Base-by-base conservation (phyloP, 2,329 filamentous ascomycete genomes). In the Aspergillus udagawae region DNA sequence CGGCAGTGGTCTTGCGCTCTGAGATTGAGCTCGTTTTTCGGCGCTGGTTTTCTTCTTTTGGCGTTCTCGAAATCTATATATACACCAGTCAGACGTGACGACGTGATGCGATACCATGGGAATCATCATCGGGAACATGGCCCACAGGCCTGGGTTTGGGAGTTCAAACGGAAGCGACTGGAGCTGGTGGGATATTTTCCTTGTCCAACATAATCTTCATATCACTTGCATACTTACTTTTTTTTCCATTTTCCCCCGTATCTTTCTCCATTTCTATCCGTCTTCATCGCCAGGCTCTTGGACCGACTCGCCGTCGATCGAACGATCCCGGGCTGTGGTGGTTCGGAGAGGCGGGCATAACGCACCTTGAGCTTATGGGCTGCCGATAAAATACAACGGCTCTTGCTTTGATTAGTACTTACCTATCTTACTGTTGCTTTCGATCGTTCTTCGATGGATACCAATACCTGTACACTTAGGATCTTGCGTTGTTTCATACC, bases 1-100 rank as follows among this genome's bases (percentile, higher is more conserved):
- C 70, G 92, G 92, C 23, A 94, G 89, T 23, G 92, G 92, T 1
- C 81, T 96, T 55, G 92, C 92, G 7, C 58, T 75, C 20, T 73
- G 55, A 69, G 41, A 29, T 20, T 41, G 50, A 27, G 17, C 48
- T 10, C 27, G n/a, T 44, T 23, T 38, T 25, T 49, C 49, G 49
- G 54, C 41, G 41, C 51, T 53, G 23, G 17, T 45, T 23, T 28
- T 44, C 28, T 53, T 54, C 38, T 45, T 45, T 45, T 23, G 42
- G 21, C n/a, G 21, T 45, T 45, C 4, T 45, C 21, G 9, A 45
- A 12, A 2, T 45, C 45, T 17, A 49, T 51, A 52, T 52, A 57
- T 56, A 41, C 35, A 41, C n/a, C 20, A 25, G 47, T 21, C 29
- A 42, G 14, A 41, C 42, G 28, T 60, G 49, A 63, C 50, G 54